Evolutionary conservation across 257 asterid species (phyloP), one percentile per base, ranked within the genome.

Genomic region (Echium plantagineum): DNA sequence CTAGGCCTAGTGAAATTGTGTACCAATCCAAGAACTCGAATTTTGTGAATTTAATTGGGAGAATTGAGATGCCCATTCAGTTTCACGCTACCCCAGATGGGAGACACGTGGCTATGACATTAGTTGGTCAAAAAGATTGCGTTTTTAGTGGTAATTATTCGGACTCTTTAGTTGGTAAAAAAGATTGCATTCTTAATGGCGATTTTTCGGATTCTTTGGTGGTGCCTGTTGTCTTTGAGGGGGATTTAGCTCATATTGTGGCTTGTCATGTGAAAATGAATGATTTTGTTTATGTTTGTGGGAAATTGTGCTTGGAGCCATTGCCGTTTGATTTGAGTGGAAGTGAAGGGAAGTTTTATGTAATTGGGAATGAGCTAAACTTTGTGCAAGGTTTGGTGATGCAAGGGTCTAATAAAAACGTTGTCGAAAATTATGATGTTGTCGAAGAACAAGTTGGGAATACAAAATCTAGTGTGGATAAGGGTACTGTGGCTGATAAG

Each of bases 141-240:
- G 69, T 48, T 6, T 61, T 38, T 21, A 13, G 4, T 32, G 54
- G 54, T 64, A 5, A 9, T 12, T 24, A 30, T 52, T 24, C 26
- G 21, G 66, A 6, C 18, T 64, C 38, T 71, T 21, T 60, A 21
- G 18, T n/a, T 72, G 74, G 80, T 63, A 72, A 75, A 19, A 73
- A 68, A 31, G 55, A 51, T 67, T 72, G 31, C 32, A 68, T 48
- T 4, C 59, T 38, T 21, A 20, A 8, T 32, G 54, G 54, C 55
- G 5, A 9, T 12, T 26, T 30, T 52, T 52, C 58, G 24, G 7
- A 13, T 42, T 42, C 17, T 31, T 65, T 80, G 65, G 62, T 63
- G 69, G 75, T 88, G 65, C 97, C 96, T 18, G 73, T 82, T 65
- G 76, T 85, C 74, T 91, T 85, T 72, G 88, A 80, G 67, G 95